Evolutionary conservation across 2,329 filamentous ascomycete genomes (phyloP).

Genomic region (Trichoderma sp.): DNA sequence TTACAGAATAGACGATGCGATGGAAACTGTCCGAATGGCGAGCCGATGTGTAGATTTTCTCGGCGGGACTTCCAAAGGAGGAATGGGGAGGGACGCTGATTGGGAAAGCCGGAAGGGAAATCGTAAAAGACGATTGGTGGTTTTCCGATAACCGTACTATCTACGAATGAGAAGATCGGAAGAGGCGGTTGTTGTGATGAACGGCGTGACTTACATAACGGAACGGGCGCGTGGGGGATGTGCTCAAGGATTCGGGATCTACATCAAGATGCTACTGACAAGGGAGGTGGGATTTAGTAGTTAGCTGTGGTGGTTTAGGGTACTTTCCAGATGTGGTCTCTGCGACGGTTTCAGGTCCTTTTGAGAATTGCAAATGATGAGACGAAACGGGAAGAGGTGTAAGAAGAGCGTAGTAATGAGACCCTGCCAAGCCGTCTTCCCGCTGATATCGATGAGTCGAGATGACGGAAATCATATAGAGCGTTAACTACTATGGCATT

Average conservation of each 20-base stretch:
- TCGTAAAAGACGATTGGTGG: slow-evolving; percentile 16
- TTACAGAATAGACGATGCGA: background rate
- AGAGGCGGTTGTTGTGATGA: background rate
- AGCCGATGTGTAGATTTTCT: background rate
- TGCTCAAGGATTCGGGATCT: background rate
- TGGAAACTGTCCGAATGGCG: background rate
- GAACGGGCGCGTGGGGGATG: background rate
- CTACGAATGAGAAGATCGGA: too few relatives aligned
- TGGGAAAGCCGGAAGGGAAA: background rate
- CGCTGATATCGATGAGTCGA: background rate
- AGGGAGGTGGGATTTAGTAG: background rate
- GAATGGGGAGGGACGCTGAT: background rate
- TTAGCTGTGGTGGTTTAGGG: background rate
- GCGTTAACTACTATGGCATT: background rate
- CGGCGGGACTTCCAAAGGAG: background rate
- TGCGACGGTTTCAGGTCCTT: background rate
- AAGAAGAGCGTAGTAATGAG: background rate
- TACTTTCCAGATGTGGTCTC: background rate
- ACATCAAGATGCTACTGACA: background rate
- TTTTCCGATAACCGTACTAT: background rate
- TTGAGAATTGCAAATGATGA: background rate
- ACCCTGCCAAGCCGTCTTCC: background rate
- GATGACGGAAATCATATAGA: background rate
- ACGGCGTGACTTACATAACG: background rate
- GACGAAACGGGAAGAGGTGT: background rate